Conservation (phyloP, 371 early-diverging fungal species). For the Coemansia sp. region DNA sequence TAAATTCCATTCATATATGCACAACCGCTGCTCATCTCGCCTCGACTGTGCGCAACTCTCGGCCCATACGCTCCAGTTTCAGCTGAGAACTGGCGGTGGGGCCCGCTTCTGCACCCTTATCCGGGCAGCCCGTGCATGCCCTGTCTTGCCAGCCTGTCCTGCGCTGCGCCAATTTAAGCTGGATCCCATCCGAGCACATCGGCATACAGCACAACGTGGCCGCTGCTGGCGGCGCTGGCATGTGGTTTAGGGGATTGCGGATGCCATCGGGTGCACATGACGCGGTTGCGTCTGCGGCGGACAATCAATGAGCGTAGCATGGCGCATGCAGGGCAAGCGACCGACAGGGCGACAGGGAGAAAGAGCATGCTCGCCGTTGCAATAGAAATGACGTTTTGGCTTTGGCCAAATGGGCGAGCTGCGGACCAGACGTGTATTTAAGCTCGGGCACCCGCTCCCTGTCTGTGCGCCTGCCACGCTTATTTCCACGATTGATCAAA, state of each 20-base stretch:
- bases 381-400: no score
- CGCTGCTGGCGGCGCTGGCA: background rate
- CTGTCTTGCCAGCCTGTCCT: background rate
- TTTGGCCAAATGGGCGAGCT: no score
- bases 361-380: background rate
- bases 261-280: constrained; percentile 5
- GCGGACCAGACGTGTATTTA: background rate
- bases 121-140: background rate
- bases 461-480: background rate
- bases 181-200: background rate
- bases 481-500: no score
- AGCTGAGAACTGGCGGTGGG: no score
- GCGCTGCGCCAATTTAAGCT: constrained; percentile 2
- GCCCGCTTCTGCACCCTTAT: background rate
- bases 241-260: background rate
- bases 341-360: background rate
- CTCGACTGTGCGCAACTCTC: background rate
- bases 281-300: background rate
- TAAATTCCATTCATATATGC: constrained; percentile 4
- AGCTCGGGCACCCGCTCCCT: background rate
- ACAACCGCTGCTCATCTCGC: background rate
- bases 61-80: no score
- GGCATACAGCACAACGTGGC: background rate
- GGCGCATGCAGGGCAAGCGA: constrained; percentile 3
- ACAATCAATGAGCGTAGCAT: constrained; percentile 2